A percentile compares a stretch with the other conserved stretches of the same genome.
Evolutionary conservation across 2,329 filamentous ascomycete genomes (phyloP).

Genomic region (Teratosphaeriaceae sp.): DNA sequence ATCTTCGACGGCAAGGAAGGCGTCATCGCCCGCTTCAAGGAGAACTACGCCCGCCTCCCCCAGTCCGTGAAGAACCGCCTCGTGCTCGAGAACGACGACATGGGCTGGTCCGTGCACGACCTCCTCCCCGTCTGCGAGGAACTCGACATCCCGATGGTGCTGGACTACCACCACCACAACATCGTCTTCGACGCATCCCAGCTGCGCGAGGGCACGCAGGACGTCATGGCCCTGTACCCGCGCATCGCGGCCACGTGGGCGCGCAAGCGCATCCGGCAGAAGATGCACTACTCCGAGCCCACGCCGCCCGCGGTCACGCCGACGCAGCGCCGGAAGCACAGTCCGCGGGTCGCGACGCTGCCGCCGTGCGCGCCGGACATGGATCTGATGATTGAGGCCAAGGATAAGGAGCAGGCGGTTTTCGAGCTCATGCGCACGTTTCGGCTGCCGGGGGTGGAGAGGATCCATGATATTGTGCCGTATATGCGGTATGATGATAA

Average conservation of each 20-base stretch:
- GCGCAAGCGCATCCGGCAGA: constrained; percentile 77
- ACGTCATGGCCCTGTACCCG: constrained; percentile 68
- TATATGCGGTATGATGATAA: constrained; percentile 72
- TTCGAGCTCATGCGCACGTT: constrained; percentile 90
- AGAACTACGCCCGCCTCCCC: constrained; percentile 63
- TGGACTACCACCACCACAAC: constrained; percentile 95
- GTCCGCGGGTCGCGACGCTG: constrained; percentile 66
- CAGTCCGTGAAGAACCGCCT: constrained; percentile 69
- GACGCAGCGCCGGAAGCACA: constrained; percentile 77
- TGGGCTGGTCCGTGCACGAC: constrained; percentile 88
- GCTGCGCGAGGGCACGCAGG: constrained; percentile 75
- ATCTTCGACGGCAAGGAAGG: constrained; percentile 80
- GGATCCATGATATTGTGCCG: constrained; percentile 70
- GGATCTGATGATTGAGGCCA: constrained; percentile 99
- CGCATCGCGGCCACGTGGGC: constrained; percentile 80
- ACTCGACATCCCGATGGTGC: constrained; percentile 84
- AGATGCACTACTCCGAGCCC: constrained; percentile 95
- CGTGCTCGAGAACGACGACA: constrained; percentile 91
- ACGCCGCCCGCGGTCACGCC: constrained; percentile 68
- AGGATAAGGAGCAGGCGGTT: constrained; percentile 95
- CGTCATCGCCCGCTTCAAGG: constrained; percentile 68
- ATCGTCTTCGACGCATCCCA: constrained; percentile 72
- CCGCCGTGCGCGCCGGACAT: constrained; percentile 77
- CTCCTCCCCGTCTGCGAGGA: constrained; percentile 85
- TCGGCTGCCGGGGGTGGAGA: constrained; percentile 72